Evolutionary conservation across 2,329 filamentous ascomycete genomes (phyloP).

Genomic region (Rosellinia necatrix): DNA sequence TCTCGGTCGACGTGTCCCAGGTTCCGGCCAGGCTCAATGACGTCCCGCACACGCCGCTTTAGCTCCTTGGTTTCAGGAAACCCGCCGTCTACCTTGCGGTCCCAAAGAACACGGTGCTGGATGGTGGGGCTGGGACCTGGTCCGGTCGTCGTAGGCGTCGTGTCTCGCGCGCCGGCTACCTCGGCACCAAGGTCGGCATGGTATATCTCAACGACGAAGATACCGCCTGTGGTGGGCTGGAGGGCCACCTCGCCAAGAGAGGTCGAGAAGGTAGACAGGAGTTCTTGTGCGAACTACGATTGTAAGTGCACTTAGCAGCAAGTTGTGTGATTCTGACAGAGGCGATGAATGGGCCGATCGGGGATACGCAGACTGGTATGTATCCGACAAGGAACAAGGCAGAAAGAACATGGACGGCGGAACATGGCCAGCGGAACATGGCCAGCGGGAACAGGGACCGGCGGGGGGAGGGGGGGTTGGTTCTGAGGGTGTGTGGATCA

Average conservation of each 20-base stretch:
- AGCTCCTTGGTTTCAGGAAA: conserved; percentile 95
- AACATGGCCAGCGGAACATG: no score
- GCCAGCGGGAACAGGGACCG: no score
- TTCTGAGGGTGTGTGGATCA: no score
- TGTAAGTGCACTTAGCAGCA: not conserved
- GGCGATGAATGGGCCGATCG: not conserved
- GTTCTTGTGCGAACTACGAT: conserved; percentile 83
- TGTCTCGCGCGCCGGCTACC: no score
- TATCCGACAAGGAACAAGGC: no score
- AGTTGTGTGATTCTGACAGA: no score
- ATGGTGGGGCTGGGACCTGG: conserved; percentile 44
- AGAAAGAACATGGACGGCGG: no score
- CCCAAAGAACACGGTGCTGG: conserved; percentile 70
- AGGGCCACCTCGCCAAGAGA: conserved; percentile 86
- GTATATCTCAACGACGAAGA: conserved; percentile 75
- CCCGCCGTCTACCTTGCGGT: conserved; percentile 82
- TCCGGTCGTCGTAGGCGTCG: conserved; percentile 28
- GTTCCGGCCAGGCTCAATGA: conserved; percentile 76
- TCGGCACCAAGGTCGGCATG: conserved; percentile 39
- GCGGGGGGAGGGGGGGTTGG: no score
- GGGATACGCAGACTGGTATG: no score
- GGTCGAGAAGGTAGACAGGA: conserved; percentile 88
- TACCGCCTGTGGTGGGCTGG: conserved; percentile 81
- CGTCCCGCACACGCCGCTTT: conserved; percentile 81
- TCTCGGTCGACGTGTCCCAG: conserved; percentile 80